Evolutionary conservation across 805 yeast genomes (phyloP), one percentile per base, ranked within the genome.

Genomic region (Candida ficus): DNA sequence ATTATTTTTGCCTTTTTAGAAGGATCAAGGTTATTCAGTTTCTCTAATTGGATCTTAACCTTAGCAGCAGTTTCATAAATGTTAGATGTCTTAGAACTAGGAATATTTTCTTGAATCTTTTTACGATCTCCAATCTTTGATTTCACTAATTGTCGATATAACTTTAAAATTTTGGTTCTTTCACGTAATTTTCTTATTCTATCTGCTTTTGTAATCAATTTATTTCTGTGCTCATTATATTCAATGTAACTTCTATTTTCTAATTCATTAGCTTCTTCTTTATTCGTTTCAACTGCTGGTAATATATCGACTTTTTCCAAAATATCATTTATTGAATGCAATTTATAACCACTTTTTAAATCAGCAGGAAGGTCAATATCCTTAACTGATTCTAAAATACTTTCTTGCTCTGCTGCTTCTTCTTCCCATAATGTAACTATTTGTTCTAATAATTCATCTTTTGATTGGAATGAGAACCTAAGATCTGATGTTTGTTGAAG

Each of bases 401-500:
- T 30, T 4, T 43, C 32, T 16, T 42, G 37, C 6, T 42, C 30
- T 4, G 37, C 38, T 1, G 31, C 12, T 23, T 39, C 28, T 10
- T 46, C 45, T 5, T 44, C 40, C 47, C 53, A 41, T 20, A 53
- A 12, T 9, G 41, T 38, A 4, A 39, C 9, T 3, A 54, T 45
- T 20, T 56, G 60, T 18, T 53, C 54, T 14, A 44, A 35, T 4
- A 44, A 35, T 26, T 53, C 50, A 16, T 41, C 43, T 10, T 49
- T 41, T 7, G 60, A 44, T 33, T 56, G 57, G 18, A 43, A 41
- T 8, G 59, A 53, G 38, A 40, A 53, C 18, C 33, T 40, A 21
- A 27, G 32, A 8, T 46, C 32, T 43, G 39, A 4, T 46, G 43
- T 1, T 33, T 29, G n/a, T 1, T 35, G 10, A 1, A 50, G 20